Conservation (phyloP, 169 alveolate genomes). For the Eimeria brunetti region DNA sequence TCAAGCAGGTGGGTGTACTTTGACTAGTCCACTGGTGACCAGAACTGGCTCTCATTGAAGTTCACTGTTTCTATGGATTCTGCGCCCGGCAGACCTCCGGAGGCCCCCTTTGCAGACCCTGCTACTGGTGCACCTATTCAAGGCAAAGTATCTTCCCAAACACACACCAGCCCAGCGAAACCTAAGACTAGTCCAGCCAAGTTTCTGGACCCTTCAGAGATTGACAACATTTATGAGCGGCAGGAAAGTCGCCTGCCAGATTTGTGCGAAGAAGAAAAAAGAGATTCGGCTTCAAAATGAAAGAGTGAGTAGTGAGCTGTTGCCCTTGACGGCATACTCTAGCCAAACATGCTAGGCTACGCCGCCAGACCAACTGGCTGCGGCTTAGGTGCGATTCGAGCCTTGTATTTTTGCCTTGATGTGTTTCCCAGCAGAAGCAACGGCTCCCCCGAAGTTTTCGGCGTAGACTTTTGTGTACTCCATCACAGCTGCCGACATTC, state of each 20-base stretch:
- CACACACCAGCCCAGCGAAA: not conserved
- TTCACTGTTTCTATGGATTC: not conserved
- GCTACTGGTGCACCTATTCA: constrained; percentile 65
- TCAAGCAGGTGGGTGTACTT: constrained; percentile 47
- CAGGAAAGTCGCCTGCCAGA: constrained; percentile 64
- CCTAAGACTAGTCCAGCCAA: constrained; percentile 6
- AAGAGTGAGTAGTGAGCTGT: constrained; percentile 1
- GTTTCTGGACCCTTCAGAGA: constrained; percentile 41
- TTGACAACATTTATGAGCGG: constrained; percentile 30
- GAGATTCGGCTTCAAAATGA: constrained; percentile 2
- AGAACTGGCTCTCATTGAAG: not conserved
- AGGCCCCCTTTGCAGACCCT: constrained; percentile 59
- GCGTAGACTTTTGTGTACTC: constrained; percentile 35
- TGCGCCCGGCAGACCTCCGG: constrained; percentile 44
- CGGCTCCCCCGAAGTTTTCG: constrained; percentile 41
- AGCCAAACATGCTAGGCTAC: not conserved
- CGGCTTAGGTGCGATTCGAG: constrained; percentile 7
- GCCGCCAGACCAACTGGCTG: not conserved
- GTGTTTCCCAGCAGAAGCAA: constrained; percentile 65
- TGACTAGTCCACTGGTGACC: constrained; percentile 18
- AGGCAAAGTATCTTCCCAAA: constrained; percentile 7
- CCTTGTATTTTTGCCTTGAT: constrained; percentile 51
- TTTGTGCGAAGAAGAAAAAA: constrained; percentile 7
- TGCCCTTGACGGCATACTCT: not conserved
- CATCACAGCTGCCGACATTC: not conserved